Conservation (phyloP, 768 basidiomycete genomes). For the Paxillus rubicundulus region DNA sequence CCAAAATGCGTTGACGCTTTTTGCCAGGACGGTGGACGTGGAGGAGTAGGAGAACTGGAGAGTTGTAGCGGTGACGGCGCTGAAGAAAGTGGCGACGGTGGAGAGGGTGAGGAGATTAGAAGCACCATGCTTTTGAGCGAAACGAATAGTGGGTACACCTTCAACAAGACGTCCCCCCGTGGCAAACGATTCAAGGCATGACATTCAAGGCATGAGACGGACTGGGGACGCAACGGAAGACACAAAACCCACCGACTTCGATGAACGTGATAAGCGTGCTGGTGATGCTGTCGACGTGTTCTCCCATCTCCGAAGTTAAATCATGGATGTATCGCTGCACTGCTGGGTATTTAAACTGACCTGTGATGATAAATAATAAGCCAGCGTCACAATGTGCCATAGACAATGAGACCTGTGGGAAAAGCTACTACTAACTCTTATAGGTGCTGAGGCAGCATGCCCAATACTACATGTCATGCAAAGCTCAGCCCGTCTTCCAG, state of each 20-base stretch:
- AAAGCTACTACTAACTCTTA: constrained; percentile 40
- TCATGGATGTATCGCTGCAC: constrained; percentile 77
- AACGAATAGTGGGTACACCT: constrained; percentile 77
- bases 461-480: constrained; percentile 55
- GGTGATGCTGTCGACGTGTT: constrained; percentile 68
- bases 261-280: constrained; percentile 70
- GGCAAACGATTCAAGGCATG: neutral
- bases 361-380: constrained; percentile 30
- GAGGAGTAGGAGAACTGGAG: constrained; percentile 60
- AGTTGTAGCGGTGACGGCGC: constrained; percentile 70
- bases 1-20: constrained; percentile 71
- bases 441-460: constrained; percentile 68
- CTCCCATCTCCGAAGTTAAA: constrained; percentile 69
- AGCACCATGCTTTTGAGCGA: constrained; percentile 71
- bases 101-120: constrained; percentile 70
- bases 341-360: constrained; percentile 68
- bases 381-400: neutral
- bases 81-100: constrained; percentile 77
- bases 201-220: neutral
- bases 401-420: neutral
- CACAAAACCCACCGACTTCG: constrained; percentile 55
- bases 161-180: neutral
- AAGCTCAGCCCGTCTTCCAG: neutral
- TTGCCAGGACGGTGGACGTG: constrained; percentile 34
- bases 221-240: neutral